Conservation (phyloP, 441 rosid genomes). For the Populus tomentosa region DNA sequence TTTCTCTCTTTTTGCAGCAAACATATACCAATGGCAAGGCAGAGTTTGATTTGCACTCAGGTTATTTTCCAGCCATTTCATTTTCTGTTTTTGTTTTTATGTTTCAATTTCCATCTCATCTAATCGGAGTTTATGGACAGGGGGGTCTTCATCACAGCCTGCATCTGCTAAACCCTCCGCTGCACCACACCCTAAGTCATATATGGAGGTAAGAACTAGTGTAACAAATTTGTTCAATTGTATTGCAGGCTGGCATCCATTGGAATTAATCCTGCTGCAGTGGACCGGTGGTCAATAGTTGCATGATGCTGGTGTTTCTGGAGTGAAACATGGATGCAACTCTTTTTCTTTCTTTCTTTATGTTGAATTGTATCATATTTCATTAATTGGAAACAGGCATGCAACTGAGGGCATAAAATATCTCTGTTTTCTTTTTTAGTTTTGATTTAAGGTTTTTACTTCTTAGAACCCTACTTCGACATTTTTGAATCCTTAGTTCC, state of each 20-base stretch:
- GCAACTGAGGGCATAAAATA: not conserved
- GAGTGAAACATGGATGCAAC: not conserved
- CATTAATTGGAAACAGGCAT: not conserved
- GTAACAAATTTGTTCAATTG: not conserved
- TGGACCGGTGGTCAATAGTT: not conserved
- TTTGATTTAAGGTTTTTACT: not conserved
- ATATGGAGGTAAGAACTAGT: slow-evolving; percentile 62
- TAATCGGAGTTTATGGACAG: slow-evolving; percentile 36
- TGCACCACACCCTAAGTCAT: slow-evolving; percentile 86
- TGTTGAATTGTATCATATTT: not conserved
- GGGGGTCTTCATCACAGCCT: slow-evolving; percentile 63
- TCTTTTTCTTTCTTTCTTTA: not conserved
- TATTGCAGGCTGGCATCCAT: not conserved
- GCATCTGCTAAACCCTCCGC: slow-evolving; percentile 42
- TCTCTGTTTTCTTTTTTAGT: not conserved
- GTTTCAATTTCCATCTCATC: slow-evolving; percentile 12
- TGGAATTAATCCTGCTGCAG: not conserved
- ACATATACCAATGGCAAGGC: slow-evolving; percentile 53
- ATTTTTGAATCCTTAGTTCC: not conserved
- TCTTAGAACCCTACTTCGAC: not conserved
- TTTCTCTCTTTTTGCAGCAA: slow-evolving; percentile 32
- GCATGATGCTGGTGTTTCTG: not conserved
- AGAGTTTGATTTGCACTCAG: slow-evolving; percentile 53
- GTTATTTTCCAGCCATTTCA: slow-evolving; percentile 27
- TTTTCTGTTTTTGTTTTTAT: not conserved